Evolutionary conservation across 2,329 filamentous ascomycete species (phyloP), one percentile per base, ranked within the genome.

Genomic region (Daldinia sp.): DNA sequence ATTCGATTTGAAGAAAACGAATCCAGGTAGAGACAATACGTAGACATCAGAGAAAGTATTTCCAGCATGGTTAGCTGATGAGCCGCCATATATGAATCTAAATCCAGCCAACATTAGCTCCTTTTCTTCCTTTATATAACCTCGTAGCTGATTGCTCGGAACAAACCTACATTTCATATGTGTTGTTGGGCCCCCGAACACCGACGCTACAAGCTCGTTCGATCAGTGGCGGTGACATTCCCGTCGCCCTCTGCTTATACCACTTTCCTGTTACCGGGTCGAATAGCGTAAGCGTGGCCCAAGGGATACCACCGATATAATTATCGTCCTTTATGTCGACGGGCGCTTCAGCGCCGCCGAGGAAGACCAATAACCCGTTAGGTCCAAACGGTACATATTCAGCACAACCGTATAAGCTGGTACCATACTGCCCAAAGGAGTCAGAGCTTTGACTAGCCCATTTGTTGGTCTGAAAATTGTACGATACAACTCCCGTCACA

Each of bases 11-110:
- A 79, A 78, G 70, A 80, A 81, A 23, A 74, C 63, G 62, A 82
- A 82, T 1, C 79, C 79, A 2, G 80, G 80, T 0, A 82, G 72
- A 15, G 78, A 80, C 6, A 82, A 77, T 2, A 82, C 74, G 63
- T 77, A 76, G 0, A 82, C 74, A 5, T 80, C 78, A 33, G 74
- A 60, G 3, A 74, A 76, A 6, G 76, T n/a, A 12, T 67, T 12
- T 53, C 64, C 1, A 13, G 10, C 13, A 67, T 50, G 13, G 66
- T 65, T 18, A 42, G 65, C 63, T 20, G 71, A 72, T 10, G 69
- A 58, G 53, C 81, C 81, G 35, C 79, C 81, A 46, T 81, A 81
- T 1, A 82, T 72, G 63, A 79, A 82, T 50, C 79, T 81, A 53
- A 58, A 26, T 18, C 46, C 55, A 15, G 42, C 20, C 26, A 59